A percentile compares a stretch with the other conserved stretches of the same genome.
Conservation (phyloP, 345 rosid species). For the Populus simonii region DNA sequence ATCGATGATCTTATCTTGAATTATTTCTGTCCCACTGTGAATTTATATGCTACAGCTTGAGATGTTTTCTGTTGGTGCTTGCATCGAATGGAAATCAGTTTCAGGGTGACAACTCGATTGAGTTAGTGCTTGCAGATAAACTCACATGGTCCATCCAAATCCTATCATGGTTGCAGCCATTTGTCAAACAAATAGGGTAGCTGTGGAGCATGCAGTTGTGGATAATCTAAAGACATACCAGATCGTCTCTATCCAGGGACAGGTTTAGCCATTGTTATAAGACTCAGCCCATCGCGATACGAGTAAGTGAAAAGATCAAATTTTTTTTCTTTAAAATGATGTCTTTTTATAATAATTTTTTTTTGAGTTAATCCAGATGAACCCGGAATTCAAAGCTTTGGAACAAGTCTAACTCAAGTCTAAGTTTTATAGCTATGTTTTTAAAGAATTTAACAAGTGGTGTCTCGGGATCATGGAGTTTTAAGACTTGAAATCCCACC, state of each 20-base stretch:
- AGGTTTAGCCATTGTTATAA: no score
- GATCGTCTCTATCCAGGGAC: background rate
- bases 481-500: no score
- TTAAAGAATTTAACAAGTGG: background rate
- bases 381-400: no score
- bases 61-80: background rate
- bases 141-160: background rate
- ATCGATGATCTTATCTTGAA: background rate
- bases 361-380: no score
- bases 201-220: background rate
- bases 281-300: no score
- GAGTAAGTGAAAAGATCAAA: no score
- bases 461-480: background rate
- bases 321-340: no score
- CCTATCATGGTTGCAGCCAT: no score
- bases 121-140: background rate
- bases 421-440: no score
- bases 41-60: background rate
- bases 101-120: background rate
- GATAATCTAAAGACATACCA: background rate
- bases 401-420: no score
- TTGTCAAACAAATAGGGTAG: background rate
- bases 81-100: background rate
- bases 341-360: no score
- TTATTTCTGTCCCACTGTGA: background rate